These are phyloP conservation scores for Boletus edulis DNA, from an alignment of 768 basidiomycete genomes.

Conservation along the genomic window DNA sequence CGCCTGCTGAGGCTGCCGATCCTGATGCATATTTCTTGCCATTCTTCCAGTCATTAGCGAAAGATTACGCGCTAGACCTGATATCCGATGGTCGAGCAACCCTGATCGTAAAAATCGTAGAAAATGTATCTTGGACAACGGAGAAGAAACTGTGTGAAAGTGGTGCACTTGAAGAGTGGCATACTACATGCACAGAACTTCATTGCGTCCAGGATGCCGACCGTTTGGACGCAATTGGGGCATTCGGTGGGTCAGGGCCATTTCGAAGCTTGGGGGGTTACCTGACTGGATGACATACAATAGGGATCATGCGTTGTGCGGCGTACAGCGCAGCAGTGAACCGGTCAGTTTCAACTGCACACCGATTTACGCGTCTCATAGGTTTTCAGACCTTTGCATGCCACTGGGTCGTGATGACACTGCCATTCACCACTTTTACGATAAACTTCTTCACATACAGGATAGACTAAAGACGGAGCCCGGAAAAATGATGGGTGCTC, in stretches of 20 bases:
- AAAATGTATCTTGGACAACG: slow-evolving; percentile 83
- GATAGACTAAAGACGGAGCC: slow-evolving; percentile 74
- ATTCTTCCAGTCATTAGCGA: slow-evolving; percentile 50
- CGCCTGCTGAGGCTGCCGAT: slow-evolving; percentile 52
- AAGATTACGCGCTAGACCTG: slow-evolving; percentile 49
- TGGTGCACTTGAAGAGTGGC: slow-evolving; percentile 63
- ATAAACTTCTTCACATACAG: slow-evolving; percentile 76
- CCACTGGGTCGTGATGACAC: slow-evolving; percentile 50
- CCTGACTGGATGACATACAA: not conserved
- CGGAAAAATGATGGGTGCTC: slow-evolving; percentile 65
- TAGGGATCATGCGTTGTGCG: slow-evolving; percentile 66
- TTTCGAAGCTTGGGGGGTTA: not conserved
- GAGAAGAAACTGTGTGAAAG: slow-evolving; percentile 64
- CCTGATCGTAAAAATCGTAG: slow-evolving; percentile 58
- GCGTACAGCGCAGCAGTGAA: slow-evolving; percentile 60
- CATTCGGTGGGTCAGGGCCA: slow-evolving; percentile 53
- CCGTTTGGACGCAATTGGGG: slow-evolving; percentile 75
- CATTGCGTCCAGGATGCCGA: slow-evolving; percentile 84
- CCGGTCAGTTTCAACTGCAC: slow-evolving; percentile 30
- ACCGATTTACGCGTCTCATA: not conserved
- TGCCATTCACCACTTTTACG: slow-evolving; percentile 81
- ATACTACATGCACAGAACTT: slow-evolving; percentile 67
- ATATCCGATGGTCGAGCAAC: slow-evolving; percentile 59
- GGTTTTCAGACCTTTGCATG: slow-evolving; percentile 38
- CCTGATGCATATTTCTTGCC: slow-evolving; percentile 67